These are phyloP conservation scores for Coniochaeta prunicola DNA, from an alignment of 2,329 filamentous ascomycete species.

Conservation along the genomic window DNA sequence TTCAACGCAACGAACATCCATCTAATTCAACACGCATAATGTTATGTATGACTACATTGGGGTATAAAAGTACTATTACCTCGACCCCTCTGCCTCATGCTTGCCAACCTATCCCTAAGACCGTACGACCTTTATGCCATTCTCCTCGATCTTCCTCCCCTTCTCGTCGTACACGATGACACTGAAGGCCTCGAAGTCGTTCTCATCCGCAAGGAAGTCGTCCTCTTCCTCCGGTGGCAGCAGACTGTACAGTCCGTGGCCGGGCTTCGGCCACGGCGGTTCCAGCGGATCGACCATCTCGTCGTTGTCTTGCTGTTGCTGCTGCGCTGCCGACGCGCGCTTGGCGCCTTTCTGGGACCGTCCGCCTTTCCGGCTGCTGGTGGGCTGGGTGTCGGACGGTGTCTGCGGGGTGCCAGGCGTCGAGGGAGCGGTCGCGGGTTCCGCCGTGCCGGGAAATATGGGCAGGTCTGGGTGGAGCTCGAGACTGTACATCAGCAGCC, in stretches of 20 bases:
- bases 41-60: background rate
- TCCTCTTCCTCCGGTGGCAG: constrained; percentile 18
- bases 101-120: background rate
- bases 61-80: background rate
- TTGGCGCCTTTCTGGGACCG: background rate
- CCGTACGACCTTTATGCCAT: constrained; percentile 17
- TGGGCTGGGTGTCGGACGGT: constrained; percentile 4
- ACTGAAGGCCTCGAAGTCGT: constrained; percentile 21
- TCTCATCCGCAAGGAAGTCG: constrained; percentile 16
- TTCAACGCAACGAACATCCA: background rate
- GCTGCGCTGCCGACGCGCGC: background rate
- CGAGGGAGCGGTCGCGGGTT: constrained; percentile 17
- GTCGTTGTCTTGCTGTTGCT: constrained; percentile 10
- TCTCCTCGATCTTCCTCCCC: constrained; percentile 21
- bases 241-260: constrained; percentile 18
- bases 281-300: constrained; percentile 19
- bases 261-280: constrained; percentile 19
- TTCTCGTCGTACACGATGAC: constrained; percentile 19
- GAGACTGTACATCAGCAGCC: constrained; percentile 55
- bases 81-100: background rate
- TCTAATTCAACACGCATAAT: background rate
- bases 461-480: constrained; percentile 57
- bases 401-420: constrained; percentile 10
- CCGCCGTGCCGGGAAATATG: constrained; percentile 43
- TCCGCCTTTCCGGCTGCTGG: background rate